Base-by-base conservation (phyloP, 345 rosid species). In the Sapria himalayana region DNA sequence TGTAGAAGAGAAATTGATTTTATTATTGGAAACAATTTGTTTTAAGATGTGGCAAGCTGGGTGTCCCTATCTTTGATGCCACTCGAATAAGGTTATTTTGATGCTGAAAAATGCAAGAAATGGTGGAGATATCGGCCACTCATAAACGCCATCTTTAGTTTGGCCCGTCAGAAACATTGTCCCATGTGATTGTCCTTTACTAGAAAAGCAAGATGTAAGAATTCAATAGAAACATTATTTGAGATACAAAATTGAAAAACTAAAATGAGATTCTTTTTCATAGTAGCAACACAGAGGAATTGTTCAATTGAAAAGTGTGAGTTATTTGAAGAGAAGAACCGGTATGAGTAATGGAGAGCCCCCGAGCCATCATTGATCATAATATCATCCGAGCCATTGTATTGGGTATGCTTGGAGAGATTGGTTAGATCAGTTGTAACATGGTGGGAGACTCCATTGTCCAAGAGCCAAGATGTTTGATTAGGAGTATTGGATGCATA, bases 391-490 rank as follows among this genome's bases (percentile, higher is more conserved):
- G 8, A 7, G 5, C 34, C 41, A 1, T 0, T 9, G 3, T 31
- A 46, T 0, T 40, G 27, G 3, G 9, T 9, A 24, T 39, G 52
- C 0, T 46, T 40, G 1, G 43, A 31, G 16, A 54, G 36, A 17
- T 51, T 41, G 8, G 6, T 7, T 0, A 51, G 15, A 2, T 51
- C 49, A 0, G 11, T 5, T 0, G 34, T 51, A 14, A 39, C 19
- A 20, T 47, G 59, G 11, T 46, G 53, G 1, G 43, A 39, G 0
- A 48, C 42, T 0, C 50, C 51, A 12, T 19, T 20, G 9, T 45
- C 38, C 0, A 43, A 9, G 2, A 52, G 33, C 46, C 21, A 34
- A 2, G 12, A 8, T 42, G 41, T 4, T 5, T 3, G 31, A 24
- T 11, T 16, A 7, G 41, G 1, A 1, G 9, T 4, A 10, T 40